These are phyloP conservation scores for Salix caprea DNA, from an alignment of 345 rosid species.

Conservation along the genomic window DNA sequence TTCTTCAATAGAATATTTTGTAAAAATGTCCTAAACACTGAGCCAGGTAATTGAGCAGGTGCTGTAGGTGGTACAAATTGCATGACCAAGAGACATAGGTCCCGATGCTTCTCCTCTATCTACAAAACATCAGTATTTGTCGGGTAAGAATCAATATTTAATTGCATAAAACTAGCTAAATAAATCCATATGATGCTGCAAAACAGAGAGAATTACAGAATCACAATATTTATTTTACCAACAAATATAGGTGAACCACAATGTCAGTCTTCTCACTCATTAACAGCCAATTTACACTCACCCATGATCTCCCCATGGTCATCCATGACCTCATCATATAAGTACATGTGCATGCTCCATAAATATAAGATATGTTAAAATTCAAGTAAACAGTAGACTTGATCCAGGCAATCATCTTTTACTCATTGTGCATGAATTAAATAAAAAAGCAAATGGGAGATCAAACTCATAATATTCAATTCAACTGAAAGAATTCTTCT, in stretches of 20 bases:
- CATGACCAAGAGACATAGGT: constrained; percentile 84
- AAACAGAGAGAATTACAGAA: not conserved
- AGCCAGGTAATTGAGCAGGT: constrained; percentile 82
- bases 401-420: not conserved
- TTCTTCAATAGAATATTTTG: constrained; percentile 82
- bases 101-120: constrained; percentile 97
- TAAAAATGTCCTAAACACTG: constrained; percentile 78
- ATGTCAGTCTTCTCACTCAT: not conserved
- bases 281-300: not conserved
- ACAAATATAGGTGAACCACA: no score
- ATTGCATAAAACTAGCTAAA: not conserved
- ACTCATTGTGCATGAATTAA: not conserved
- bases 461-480: not conserved
- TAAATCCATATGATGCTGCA: not conserved
- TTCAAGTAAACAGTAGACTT: not conserved
- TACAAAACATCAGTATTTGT: constrained; percentile 28
- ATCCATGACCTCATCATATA: not conserved
- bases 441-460: not conserved
- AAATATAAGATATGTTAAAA: not conserved
- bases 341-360: not conserved
- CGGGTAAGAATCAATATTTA: not conserved
- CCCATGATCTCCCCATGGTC: not conserved
- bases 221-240: not conserved
- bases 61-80: constrained; percentile 73
- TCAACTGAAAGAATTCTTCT: not conserved